Conservation (phyloP, 495 filamentous ascomycete genomes). For the Letharia lupina region DNA sequence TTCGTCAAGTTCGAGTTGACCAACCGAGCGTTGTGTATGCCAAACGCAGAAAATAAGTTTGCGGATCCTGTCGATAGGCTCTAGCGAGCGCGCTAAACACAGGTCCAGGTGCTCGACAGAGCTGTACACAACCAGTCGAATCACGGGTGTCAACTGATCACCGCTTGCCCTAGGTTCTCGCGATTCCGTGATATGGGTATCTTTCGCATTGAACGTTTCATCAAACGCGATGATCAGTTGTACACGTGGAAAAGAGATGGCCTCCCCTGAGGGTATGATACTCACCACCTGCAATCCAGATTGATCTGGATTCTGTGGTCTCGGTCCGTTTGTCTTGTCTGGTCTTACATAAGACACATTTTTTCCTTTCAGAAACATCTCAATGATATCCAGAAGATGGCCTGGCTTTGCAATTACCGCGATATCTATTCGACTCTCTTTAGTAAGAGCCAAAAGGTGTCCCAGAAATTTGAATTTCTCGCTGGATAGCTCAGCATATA, state of each 20-base stretch:
- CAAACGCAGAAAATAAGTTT: conserved; percentile 35
- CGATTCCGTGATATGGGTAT: conserved; percentile 35
- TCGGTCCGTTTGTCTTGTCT: conserved; percentile 33
- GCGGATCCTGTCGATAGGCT: conserved; percentile 33
- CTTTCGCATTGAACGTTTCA: conserved; percentile 37
- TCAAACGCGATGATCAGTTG: conserved; percentile 48
- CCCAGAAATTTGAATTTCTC: conserved; percentile 50
- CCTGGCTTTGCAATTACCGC: conserved; percentile 39
- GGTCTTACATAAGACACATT: conserved; percentile 38
- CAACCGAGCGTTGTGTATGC: conserved; percentile 38
- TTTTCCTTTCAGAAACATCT: conserved; percentile 45
- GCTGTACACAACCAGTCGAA: conserved; percentile 45
- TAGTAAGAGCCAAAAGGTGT: conserved; percentile 40
- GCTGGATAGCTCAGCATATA: conserved; percentile 49
- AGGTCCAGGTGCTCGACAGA: conserved; percentile 49
- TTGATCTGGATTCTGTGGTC: conserved; percentile 31
- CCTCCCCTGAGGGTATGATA: conserved; percentile 38
- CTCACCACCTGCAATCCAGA: conserved; percentile 36
- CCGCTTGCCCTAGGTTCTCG: conserved; percentile 38
- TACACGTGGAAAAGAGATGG: conserved; percentile 35
- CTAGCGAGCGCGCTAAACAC: conserved; percentile 38
- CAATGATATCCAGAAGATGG: conserved; percentile 40
- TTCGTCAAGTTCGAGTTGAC: conserved; percentile 42
- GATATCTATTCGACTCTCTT: conserved; percentile 38
- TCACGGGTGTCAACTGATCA: conserved; percentile 39